A percentile compares a stretch with the other conserved stretches of the same genome.
phyloP scores from a whole-genome alignment of 495 filamentous ascomycete genomes.

The Penicillium chermesinum region DNA sequence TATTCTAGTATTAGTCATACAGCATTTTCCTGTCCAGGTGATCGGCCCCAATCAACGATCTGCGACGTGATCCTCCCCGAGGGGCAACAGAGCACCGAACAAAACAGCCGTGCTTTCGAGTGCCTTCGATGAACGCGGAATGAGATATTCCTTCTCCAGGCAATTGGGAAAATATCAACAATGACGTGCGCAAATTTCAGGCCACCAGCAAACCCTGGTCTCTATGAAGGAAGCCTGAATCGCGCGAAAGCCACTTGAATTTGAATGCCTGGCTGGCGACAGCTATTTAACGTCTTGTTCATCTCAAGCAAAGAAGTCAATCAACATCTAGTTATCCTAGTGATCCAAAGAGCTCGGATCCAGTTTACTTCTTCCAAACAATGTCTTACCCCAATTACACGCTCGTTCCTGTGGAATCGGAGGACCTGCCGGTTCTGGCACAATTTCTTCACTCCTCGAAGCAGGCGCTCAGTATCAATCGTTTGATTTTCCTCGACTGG shows the following conservation, averaged over 20 bases:
- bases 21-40: neutral
- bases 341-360: neutral
- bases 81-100: neutral
- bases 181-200: neutral
- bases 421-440: slow-evolving; percentile 15
- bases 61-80: neutral
- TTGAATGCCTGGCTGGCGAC: neutral
- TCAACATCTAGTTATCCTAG: neutral
- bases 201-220: neutral
- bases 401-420: slow-evolving; percentile 9
- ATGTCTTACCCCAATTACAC: slow-evolving; percentile 12
- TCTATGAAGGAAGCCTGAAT: no score
- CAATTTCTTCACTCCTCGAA: slow-evolving; percentile 24
- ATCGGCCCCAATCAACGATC: neutral
- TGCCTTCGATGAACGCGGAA: neutral
- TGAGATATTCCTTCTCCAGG: neutral
- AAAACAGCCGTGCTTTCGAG: neutral
- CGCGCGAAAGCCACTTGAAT: neutral
- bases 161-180: neutral
- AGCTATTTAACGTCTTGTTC: neutral
- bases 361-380: neutral
- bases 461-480: slow-evolving; percentile 27
- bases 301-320: neutral
- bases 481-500: slow-evolving; percentile 26
- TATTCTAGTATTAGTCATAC: neutral